Evolutionary conservation across 208 protist genomes (phyloP), one percentile per base, ranked within the genome.

Genomic region (Endotrypanum monterogeii): DNA sequence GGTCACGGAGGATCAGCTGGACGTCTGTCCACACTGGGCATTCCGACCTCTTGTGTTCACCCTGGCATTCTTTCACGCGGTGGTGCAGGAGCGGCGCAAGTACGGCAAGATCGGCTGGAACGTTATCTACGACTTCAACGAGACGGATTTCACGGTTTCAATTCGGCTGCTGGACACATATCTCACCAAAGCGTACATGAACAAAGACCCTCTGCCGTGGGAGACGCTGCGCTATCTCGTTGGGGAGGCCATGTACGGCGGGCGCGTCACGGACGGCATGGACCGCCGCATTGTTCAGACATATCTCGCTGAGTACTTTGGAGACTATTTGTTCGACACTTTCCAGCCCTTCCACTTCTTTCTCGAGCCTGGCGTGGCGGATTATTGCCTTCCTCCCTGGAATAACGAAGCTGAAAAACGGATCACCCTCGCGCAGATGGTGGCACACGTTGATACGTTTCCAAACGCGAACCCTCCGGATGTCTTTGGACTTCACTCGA

Each of bases 261-360:
- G 99, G 18, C 93, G 99, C 57, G 99, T 99, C 30, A 99, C 98
- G 12, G 99, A 99, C 89, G 84, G 89, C 79, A 99, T 96, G 86
- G 99, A 99, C 84, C 89, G 99, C 14, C 90, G 98, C 56, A 92
- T 99, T 52, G 92, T 99, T 8, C 98, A 95, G 76, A 99, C 98
- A 30, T 99, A 99, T 84, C 84, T 99, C 11, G 94, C 99, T 70
- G 99, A 99, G 92, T 99, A 99, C 90, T 98, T 99, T 83, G 99
- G 99, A 54, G 99, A 99, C 83, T 99, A 99, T 84, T 87, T 99
- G 39, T 99, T 99, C 82, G 99, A 99, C 82, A 96, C 93, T 56
- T 99, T 99, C 89, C 98, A 99, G 85, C 92, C 96, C 23, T 99
- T 99, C 87, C 92, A 98, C 87, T 99, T 99, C 86, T 99, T 98